Base-by-base conservation (phyloP, 2,329 filamentous ascomycete genomes). In the Kalaharituber pfeilii region DNA sequence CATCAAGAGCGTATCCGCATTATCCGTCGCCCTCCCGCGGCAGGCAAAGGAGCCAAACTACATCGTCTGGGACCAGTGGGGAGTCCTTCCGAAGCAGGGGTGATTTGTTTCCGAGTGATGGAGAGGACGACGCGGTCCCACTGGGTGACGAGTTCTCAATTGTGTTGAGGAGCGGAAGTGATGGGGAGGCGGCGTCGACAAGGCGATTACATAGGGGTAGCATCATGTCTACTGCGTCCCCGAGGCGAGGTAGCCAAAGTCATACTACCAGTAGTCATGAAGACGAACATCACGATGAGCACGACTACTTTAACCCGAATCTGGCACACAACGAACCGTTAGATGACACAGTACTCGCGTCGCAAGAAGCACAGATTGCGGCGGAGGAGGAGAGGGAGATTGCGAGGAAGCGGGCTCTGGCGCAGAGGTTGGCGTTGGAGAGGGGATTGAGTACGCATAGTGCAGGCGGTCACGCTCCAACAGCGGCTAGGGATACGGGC, bases 91-190 rank as follows among this genome's bases (percentile, higher is more conserved):
- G 79, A 62, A 81, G 77, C 27, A 69, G 80, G 53, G 79, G 79
- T 3, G 80, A 83, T 67, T 69, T 83, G 39, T 79, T 82, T 59
- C 78, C 78, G 1, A 81, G 79, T 57, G 78, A 80, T 52, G 80
- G 82, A 58, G 79, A 82, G 60, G 79, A 80, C 61, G 80, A 83
- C 67, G 80, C 80, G 2, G 74, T 81, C 15, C 78, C 79, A 2
- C 67, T 83, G 25, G 79, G 81, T 59, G 80, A 83, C 62, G 79
- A 82, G 63, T 82, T 82, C 61, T 76, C 78, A 2, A 73, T 80
- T 66, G 72, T 63, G 15, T 60, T 64, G 47, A 69, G 69, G 24
- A 64, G 72, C 15, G 72, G 71, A 7, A 70, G 68, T n/a, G 42
- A 47, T 22, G 42, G 42, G 18, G 42, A 47, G 13, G 13, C 13